phyloP scores from a whole-genome alignment of 83 land plant species.

The Picea abies region DNA sequence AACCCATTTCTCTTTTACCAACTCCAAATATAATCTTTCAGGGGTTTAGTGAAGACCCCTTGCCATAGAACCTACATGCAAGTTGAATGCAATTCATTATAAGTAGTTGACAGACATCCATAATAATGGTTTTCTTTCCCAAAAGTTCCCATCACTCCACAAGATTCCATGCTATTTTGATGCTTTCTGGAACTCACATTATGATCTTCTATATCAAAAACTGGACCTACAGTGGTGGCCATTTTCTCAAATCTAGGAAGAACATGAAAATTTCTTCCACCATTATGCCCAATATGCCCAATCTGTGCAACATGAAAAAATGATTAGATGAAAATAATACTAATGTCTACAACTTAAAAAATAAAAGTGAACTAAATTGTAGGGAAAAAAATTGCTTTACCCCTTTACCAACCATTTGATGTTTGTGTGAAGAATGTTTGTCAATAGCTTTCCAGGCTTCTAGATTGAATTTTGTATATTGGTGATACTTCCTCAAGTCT shows the following conservation, averaged over 20 bases:
- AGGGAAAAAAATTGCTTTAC: background rate
- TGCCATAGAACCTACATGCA: slow-evolving; percentile 12
- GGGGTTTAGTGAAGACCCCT: background rate
- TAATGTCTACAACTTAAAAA: background rate
- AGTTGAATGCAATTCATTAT: slow-evolving; percentile 9
- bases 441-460: background rate
- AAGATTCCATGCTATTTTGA: slow-evolving; percentile 6
- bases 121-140: background rate
- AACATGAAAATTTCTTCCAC: background rate
- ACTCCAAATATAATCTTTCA: slow-evolving; percentile 8
- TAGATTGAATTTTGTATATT: background rate
- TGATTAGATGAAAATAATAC: background rate
- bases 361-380: too few relatives aligned
- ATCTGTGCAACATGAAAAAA: background rate
- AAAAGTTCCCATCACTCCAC: background rate
- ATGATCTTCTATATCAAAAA: background rate
- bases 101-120: background rate
- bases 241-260: background rate
- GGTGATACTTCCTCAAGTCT: background rate
- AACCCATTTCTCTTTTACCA: background rate
- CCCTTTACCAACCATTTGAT: background rate
- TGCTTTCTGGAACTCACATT: background rate
- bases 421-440: background rate
- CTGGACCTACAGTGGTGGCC: background rate
- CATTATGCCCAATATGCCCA: slow-evolving; percentile 8